A percentile compares a stretch with the other conserved stretches of the same genome.
phyloP scores from a whole-genome alignment of 164 flowering plant species.

The Platanus orientalis region DNA sequence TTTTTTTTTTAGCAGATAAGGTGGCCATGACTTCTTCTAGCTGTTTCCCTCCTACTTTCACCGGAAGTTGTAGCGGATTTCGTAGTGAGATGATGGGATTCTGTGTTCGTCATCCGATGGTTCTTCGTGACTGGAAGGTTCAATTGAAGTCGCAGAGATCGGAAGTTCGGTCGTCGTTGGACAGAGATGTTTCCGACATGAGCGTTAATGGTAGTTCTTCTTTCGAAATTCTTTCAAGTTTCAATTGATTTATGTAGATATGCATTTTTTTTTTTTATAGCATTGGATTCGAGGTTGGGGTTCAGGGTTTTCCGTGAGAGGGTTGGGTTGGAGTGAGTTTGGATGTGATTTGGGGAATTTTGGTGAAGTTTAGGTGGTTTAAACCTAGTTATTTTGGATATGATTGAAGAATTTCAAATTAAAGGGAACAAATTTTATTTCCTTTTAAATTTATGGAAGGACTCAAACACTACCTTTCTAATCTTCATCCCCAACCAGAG shows the following conservation, averaged over 20 bases:
- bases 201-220: constrained; percentile 57
- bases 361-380: too few relatives aligned
- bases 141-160: constrained; percentile 29
- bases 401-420: too few relatives aligned
- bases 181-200: constrained; percentile 81
- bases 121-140: constrained; percentile 3
- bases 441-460: too few relatives aligned
- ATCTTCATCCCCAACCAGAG: too few relatives aligned
- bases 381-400: too few relatives aligned
- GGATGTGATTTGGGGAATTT: too few relatives aligned
- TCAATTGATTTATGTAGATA: neutral
- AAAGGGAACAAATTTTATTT: too few relatives aligned
- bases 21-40: constrained; percentile 17
- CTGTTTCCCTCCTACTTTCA: constrained; percentile 12
- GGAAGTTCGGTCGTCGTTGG: constrained; percentile 53
- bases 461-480: too few relatives aligned
- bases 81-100: constrained; percentile 22
- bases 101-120: constrained; percentile 14
- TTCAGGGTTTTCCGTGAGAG: too few relatives aligned
- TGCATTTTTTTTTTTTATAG: neutral
- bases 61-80: too few relatives aligned
- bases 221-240: neutral
- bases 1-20: too few relatives aligned
- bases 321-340: too few relatives aligned
- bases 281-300: neutral